Evolutionary conservation across 306 rosid species (phyloP), one percentile per base, ranked within the genome.

Genomic region (Senna siamea): DNA sequence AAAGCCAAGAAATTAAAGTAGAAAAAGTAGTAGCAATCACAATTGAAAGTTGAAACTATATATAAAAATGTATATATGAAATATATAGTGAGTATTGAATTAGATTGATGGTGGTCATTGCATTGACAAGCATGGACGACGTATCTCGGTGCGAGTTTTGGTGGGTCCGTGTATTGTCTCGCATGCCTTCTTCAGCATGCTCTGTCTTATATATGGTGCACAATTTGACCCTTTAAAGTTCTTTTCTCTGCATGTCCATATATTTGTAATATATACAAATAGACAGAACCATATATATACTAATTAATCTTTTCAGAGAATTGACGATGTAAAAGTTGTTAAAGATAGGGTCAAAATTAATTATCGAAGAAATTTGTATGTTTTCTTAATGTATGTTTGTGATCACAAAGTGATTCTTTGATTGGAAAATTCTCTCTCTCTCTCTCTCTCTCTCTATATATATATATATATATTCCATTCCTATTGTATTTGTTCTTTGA

Each of bases 161-260:
- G 88, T 87, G 92, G 92, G 82, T 72, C 92, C 80, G 23, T 35
- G 72, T 70, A 37, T 51, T 83, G 89, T 85, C 89, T 82, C 81
- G 89, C 92, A 82, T 81, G 89, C 92, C 79, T 56, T 64, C 76
- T 77, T 85, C 66, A 75, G 71, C 87, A 85, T 76, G 89, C 89
- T 85, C 71, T 82, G 89, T 79, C 84, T 66, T 41, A 44, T 44
- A 40, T 40, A n/a, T n/a, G n/a, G n/a, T n/a, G n/a, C n/a, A n/a
- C n/a, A n/a, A n/a, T n/a, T n/a, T n/a, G n/a, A n/a, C n/a, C n/a
- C n/a, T n/a, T n/a, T n/a, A 9, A 5, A 54, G 65, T 7, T 34
- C n/a, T n/a, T n/a, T 32, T 60, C 23, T 57, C 32, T 56, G 23
- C 32, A 44, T 14, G 30, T 26, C 30, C 30, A n/a, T n/a, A n/a